These are phyloP conservation scores for Pyrenula aspistea DNA, from an alignment of 495 filamentous ascomycete species.

Conservation along the genomic window DNA sequence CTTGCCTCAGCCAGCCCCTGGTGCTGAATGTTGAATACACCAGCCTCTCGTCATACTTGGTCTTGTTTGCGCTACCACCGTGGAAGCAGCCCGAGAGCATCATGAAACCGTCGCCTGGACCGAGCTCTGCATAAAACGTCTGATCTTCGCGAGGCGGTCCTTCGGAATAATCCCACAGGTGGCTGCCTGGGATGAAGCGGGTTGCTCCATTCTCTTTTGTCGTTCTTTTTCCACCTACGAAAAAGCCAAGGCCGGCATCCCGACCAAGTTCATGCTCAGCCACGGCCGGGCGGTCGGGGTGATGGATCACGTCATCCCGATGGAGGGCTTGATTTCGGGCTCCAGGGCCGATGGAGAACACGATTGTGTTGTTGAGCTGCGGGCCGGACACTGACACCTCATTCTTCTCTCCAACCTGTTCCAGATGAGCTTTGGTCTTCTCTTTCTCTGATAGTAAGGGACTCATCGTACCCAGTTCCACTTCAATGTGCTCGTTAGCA, in stretches of 20 bases:
- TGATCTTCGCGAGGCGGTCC: conserved; percentile 9
- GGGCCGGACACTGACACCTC: conserved; percentile 14
- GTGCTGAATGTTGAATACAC: conserved; percentile 20
- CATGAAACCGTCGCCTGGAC: conserved; percentile 23
- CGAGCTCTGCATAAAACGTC: conserved; percentile 18
- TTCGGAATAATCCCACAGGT: conserved; percentile 18
- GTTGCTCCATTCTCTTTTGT: conserved; percentile 30
- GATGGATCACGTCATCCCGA: conserved; percentile 20
- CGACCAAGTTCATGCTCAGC: conserved; percentile 10
- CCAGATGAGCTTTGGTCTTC: no score
- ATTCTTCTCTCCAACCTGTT: conserved; percentile 12
- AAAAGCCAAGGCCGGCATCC: conserved; percentile 16
- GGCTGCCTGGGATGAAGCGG: conserved; percentile 27
- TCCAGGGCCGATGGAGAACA: conserved; percentile 19
- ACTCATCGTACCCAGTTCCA: no score
- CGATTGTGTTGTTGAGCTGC: conserved; percentile 11
- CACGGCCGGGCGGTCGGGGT: conserved; percentile 8
- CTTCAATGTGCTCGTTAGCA: conserved; percentile 15
- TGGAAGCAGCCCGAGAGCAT: conserved; percentile 28
- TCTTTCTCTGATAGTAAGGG: no score
- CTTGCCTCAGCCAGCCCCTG: conserved; percentile 20
- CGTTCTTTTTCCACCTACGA: conserved; percentile 20
- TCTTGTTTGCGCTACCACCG: conserved; percentile 21
- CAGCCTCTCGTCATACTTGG: conserved; percentile 10
- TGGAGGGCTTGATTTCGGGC: conserved; percentile 20